phyloP scores from a whole-genome alignment of 306 rosid genomes.

The Casuarina equisetifolia region DNA sequence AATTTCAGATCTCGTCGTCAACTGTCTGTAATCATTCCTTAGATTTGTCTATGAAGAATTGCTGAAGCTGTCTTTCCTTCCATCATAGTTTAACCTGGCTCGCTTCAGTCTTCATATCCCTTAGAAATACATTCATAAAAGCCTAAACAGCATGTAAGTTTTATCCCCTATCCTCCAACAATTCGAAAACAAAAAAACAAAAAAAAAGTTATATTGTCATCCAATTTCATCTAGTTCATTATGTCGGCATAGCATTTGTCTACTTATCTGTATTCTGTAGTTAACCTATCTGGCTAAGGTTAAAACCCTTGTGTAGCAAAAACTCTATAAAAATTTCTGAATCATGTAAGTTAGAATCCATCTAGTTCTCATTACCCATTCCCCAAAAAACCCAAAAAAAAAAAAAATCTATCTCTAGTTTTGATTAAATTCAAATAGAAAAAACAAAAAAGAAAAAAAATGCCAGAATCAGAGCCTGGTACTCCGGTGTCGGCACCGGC shows the following conservation, averaged over 20 bases:
- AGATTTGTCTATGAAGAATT: not conserved
- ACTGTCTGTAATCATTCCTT: too few relatives aligned
- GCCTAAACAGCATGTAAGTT: conserved; percentile 63
- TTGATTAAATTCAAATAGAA: not conserved
- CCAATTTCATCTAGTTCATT: not conserved
- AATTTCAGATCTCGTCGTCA: not conserved
- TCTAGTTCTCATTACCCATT: conserved; percentile 12
- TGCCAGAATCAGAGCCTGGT: conserved; percentile 60
- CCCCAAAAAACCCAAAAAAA: not conserved
- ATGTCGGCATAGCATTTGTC: not conserved
- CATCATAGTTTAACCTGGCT: conserved; percentile 50
- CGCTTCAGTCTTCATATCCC: conserved; percentile 37
- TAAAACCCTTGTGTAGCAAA: conserved; percentile 26
- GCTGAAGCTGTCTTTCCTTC: conserved; percentile 6
- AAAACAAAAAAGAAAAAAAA: conserved; percentile 2
- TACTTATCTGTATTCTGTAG: not conserved
- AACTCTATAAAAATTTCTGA: conserved; percentile 35
- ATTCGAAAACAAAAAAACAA: conserved; percentile 19
- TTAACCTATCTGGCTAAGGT: conserved; percentile 30
- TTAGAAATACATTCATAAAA: conserved; percentile 63
- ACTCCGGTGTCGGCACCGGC: conserved; percentile 66
- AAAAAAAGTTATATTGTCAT: not conserved
- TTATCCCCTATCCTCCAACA: conserved; percentile 8
- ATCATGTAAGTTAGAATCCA: conserved; percentile 44
- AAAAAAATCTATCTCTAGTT: not conserved